A percentile compares a stretch with the other conserved stretches of the same genome.
phyloP scores from a whole-genome alignment of 164 flowering plant genomes.

The Umbilicus rupestris region DNA sequence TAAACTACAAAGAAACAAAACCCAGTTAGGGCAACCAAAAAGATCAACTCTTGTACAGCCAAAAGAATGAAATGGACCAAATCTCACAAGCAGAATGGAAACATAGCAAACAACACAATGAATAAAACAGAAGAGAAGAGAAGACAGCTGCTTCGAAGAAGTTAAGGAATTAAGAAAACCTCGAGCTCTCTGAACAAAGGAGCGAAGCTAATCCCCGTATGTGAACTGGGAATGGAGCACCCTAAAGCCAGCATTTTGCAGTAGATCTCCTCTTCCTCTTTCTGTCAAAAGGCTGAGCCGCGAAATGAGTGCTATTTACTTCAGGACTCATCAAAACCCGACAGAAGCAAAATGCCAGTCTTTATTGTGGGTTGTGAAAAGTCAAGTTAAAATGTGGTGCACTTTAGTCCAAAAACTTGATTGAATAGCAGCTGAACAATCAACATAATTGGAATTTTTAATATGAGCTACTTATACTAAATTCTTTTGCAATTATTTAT shows the following conservation, averaged over 20 bases:
- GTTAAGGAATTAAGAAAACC: slow-evolving; percentile 30
- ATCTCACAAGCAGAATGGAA: background rate
- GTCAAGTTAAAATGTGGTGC: background rate
- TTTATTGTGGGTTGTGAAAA: background rate
- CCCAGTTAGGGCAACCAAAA: background rate
- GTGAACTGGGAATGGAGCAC: slow-evolving; percentile 36
- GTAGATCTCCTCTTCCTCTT: slow-evolving; percentile 1
- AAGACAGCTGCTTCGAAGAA: slow-evolving; percentile 3
- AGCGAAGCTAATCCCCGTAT: slow-evolving; percentile 36
- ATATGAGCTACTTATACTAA: background rate
- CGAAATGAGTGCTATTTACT: background rate
- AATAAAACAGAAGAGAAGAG: slow-evolving; percentile 5
- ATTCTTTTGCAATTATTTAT: background rate
- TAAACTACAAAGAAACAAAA: background rate
- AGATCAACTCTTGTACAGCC: background rate
- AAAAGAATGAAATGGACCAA: background rate
- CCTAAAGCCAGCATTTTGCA: slow-evolving; percentile 43
- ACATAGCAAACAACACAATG: background rate
- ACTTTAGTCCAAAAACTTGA: background rate
- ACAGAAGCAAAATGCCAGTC: background rate
- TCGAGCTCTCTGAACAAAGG: slow-evolving; percentile 59
- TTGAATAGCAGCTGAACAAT: slow-evolving; percentile 1
- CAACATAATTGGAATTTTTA: background rate
- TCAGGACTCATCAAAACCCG: background rate
- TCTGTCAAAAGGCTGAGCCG: background rate